Conservation (phyloP, 139 green algal genomes). For the Tetradesmus obliquus region DNA sequence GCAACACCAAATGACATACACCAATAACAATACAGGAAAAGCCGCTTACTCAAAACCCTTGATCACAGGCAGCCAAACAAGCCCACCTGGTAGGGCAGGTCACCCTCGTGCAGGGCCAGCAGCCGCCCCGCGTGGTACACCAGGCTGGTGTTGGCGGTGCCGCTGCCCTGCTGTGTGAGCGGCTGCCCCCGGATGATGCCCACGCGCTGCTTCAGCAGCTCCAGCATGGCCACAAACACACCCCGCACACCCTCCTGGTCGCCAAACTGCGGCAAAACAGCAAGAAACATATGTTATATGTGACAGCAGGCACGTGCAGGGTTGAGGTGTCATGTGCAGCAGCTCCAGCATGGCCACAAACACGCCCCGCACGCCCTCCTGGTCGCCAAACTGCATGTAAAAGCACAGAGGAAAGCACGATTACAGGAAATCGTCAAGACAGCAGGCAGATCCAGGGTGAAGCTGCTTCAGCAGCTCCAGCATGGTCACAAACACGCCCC, state of each 20-base stretch:
- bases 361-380: conserved; percentile 33
- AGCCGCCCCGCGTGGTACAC: conserved; percentile 76
- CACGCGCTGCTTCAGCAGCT: conserved; percentile 36
- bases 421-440: too few species aligned
- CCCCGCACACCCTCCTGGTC: conserved; percentile 42
- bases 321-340: not conserved
- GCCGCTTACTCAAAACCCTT: not conserved
- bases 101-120: conserved; percentile 85
- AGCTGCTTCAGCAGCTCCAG: conserved; percentile 41
- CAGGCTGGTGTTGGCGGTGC: conserved; percentile 82
- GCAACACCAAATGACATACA: not conserved
- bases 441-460: too few species aligned
- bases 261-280: conserved; percentile 30
- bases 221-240: conserved; percentile 40
- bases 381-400: conserved; percentile 34
- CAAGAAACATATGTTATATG: not conserved
- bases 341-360: conserved; percentile 31
- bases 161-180: not conserved
- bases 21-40: not conserved
- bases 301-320: too few species aligned
- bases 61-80: not conserved
- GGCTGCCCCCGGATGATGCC: conserved; percentile 14
- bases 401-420: not conserved
- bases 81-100: conserved; percentile 68
- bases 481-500: conserved; percentile 40